Evolutionary conservation across 1,139 yeast genomes (phyloP).

Genomic region (Geotrichum restrictum): DNA sequence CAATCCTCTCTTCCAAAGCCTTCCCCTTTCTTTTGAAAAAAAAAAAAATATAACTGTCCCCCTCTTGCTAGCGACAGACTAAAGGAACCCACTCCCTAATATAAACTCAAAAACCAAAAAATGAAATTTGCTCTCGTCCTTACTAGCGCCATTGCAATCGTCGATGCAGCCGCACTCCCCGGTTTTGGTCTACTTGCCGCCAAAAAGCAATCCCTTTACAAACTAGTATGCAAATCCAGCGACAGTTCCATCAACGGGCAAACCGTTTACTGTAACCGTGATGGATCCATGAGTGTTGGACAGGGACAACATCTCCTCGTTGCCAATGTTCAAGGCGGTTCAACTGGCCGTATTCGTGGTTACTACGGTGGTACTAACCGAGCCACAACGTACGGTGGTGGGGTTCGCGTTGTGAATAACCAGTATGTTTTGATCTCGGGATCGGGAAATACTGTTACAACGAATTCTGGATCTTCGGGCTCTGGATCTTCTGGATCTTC

Average conservation of each 20-base stretch:
- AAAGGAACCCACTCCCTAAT: too few relatives aligned
- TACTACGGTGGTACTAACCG: constrained; percentile 7
- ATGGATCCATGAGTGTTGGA: constrained; percentile 2
- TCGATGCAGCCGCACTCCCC: constrained; percentile 8
- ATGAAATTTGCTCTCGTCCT: neutral
- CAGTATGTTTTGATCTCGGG: neutral
- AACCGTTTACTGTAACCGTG: neutral
- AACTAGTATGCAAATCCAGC: neutral
- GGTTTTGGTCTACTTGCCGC: neutral
- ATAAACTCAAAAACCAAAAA: neutral
- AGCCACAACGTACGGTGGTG: neutral
- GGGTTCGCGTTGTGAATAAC: neutral
- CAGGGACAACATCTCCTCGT: neutral
- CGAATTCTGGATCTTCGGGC: neutral
- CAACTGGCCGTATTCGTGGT: neutral
- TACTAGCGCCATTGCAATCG: neutral
- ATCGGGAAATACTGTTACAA: neutral
- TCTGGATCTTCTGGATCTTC: neutral
- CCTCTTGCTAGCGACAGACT: too few relatives aligned
- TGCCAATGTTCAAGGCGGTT: constrained; percentile 1
- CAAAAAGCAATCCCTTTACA: constrained; percentile 3
- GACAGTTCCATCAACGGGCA: neutral
- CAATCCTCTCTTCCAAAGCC: too few relatives aligned
- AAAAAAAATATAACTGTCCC: neutral
- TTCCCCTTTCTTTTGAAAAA: too few relatives aligned